Percentiles rank a stretch among this genome's conserved stretches.
Conservation (phyloP, 768 basidiomycete genomes). For the Podaxis mareebaensis region DNA sequence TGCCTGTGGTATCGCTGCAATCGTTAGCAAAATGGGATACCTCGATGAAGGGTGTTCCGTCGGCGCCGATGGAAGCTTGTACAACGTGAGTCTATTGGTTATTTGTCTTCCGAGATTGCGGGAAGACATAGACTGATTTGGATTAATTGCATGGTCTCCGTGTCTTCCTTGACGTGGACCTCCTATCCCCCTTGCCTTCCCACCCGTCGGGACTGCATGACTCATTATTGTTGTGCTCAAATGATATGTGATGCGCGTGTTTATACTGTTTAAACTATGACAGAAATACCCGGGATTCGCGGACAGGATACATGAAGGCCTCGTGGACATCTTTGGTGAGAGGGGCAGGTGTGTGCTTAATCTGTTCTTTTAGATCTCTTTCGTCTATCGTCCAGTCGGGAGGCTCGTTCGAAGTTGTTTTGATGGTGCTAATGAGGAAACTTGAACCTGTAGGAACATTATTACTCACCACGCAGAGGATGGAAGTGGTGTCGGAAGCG, state of each 20-base stretch:
- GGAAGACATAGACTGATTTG: background rate
- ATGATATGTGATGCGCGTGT: background rate
- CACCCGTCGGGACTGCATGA: background rate
- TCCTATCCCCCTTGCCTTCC: background rate
- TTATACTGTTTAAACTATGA: background rate
- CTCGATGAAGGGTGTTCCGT: conserved; percentile 88
- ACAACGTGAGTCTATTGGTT: conserved; percentile 66
- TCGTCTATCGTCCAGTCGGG: conserved; percentile 8
- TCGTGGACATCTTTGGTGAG: conserved; percentile 94
- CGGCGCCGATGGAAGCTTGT: conserved; percentile 93
- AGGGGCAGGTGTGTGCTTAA: conserved; percentile 73
- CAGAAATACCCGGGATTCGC: conserved; percentile 98
- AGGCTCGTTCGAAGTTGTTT: background rate
- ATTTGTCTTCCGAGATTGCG: background rate
- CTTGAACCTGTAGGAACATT: conserved; percentile 50
- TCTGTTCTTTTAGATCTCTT: background rate
- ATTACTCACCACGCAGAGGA: conserved; percentile 85
- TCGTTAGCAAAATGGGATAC: conserved; percentile 93
- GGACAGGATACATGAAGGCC: conserved; percentile 88
- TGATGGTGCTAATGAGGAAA: background rate
- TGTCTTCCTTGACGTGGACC: background rate
- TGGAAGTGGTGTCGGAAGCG: conserved; percentile 93
- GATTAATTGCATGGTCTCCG: background rate
- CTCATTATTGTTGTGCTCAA: background rate
- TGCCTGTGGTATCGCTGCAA: conserved; percentile 94